phyloP scores from a whole-genome alignment of 164 flowering plant species.

The Liquidambar formosana region DNA sequence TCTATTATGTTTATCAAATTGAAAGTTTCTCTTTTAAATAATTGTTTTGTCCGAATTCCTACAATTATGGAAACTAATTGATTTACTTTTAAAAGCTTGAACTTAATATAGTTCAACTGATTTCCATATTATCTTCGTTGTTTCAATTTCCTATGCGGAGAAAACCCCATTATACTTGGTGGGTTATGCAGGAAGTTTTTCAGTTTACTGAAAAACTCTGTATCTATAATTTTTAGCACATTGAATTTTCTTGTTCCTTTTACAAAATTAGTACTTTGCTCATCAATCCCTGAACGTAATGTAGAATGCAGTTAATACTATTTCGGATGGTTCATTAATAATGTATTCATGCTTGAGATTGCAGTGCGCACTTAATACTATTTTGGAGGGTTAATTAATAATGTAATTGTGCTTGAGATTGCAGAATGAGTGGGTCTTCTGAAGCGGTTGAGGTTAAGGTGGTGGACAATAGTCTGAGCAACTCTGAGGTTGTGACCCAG shows the following conservation, averaged over 20 bases:
- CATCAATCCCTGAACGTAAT: too few species aligned
- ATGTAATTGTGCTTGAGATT: constrained; percentile 10
- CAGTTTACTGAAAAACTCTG: not conserved
- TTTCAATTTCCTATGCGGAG: not conserved
- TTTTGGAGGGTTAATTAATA: not conserved
- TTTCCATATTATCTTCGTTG: not conserved
- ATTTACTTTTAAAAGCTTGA: not conserved
- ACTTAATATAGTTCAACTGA: not conserved
- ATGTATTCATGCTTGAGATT: constrained; percentile 10
- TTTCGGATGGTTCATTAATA: not conserved
- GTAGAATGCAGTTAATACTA: too few species aligned
- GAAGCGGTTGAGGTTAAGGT: constrained; percentile 15
- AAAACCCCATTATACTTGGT: not conserved
- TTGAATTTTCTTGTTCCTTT: too few species aligned
- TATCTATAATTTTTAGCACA: too few species aligned
- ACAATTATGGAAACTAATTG: not conserved
- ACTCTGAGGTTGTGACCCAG: constrained; percentile 22
- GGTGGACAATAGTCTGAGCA: constrained; percentile 10
- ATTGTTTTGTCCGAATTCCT: too few species aligned
- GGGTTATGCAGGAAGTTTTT: not conserved
- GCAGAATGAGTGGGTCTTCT: constrained; percentile 29
- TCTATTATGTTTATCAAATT: too few species aligned
- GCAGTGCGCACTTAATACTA: constrained; percentile 11
- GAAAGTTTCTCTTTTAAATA: too few species aligned
- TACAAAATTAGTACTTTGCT: too few species aligned